A percentile compares a stretch with the other conserved stretches of the same genome.
phyloP scores from a whole-genome alignment of 2,329 filamentous ascomycete species.

The Trichophyton simii region DNA sequence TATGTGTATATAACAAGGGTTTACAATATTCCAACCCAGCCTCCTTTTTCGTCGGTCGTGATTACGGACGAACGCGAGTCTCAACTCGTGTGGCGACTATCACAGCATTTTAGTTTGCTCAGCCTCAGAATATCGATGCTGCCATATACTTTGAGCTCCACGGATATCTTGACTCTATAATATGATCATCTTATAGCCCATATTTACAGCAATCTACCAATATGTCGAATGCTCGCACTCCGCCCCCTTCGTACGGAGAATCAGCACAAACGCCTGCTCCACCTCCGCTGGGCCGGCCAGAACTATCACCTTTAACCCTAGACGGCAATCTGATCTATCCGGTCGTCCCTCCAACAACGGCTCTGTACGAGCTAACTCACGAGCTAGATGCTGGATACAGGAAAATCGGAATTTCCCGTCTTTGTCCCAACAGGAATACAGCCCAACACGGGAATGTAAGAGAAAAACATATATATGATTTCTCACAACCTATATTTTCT shows the following conservation, averaged over 20 bases:
- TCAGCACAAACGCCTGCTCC: neutral
- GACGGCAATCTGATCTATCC: constrained; percentile 12
- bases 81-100: neutral
- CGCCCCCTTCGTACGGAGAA: constrained; percentile 11
- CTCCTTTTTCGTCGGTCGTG: neutral
- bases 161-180: neutral
- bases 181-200: neutral
- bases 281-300: neutral
- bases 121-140: neutral
- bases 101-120: neutral
- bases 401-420: constrained; percentile 10
- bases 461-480: constrained; percentile 12
- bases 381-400: constrained; percentile 11
- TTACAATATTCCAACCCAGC: neutral
- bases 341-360: constrained; percentile 8
- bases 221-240: neutral
- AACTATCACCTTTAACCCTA: constrained; percentile 10
- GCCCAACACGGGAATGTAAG: constrained; percentile 1
- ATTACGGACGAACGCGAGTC: neutral
- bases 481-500: constrained; percentile 9
- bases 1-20: neutral
- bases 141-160: neutral
- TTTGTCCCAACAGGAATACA: neutral
- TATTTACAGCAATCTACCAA: neutral
- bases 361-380: constrained; percentile 12